A percentile compares a stretch with the other conserved stretches of the same genome.
Evolutionary conservation across 441 rosid genomes (phyloP).

Genomic region (Euphorbia corollata): DNA sequence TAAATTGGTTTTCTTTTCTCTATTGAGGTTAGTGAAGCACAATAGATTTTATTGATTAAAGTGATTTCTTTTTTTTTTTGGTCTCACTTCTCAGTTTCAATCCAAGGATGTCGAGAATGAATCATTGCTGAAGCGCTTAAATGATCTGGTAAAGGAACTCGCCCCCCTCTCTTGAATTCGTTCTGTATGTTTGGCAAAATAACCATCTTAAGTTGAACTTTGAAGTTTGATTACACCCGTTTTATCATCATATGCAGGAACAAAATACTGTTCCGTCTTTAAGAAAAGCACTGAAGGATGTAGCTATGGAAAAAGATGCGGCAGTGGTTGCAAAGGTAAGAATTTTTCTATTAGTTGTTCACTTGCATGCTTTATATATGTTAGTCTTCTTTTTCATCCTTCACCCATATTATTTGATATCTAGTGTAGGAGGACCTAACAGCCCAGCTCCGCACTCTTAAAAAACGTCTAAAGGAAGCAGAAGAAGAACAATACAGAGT

Average conservation of each 20-base stretch:
- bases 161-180: neutral
- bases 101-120: conserved; percentile 53
- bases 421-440: conserved; percentile 84
- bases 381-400: conserved; percentile 17
- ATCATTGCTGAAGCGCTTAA: conserved; percentile 48
- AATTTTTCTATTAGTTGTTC: conserved; percentile 2
- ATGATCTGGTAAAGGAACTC: conserved; percentile 46
- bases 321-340: conserved; percentile 89
- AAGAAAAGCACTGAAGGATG: conserved; percentile 87
- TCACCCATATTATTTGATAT: conserved; percentile 21
- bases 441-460: conserved; percentile 83
- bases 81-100: conserved; percentile 46
- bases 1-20: neutral
- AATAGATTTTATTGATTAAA: conserved; percentile 2
- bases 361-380: conserved; percentile 1
- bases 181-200: neutral
- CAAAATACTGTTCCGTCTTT: conserved; percentile 80
- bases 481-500: conserved; percentile 93
- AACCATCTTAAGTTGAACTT: neutral
- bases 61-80: conserved; percentile 10
- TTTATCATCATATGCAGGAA: conserved; percentile 44
- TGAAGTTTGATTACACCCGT: neutral
- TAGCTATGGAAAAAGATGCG: conserved; percentile 98
- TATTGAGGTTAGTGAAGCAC: neutral
- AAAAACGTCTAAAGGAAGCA: conserved; percentile 81